Conservation (phyloP, 139 green algal genomes). For the Limnomonas spitsbergensis region DNA sequence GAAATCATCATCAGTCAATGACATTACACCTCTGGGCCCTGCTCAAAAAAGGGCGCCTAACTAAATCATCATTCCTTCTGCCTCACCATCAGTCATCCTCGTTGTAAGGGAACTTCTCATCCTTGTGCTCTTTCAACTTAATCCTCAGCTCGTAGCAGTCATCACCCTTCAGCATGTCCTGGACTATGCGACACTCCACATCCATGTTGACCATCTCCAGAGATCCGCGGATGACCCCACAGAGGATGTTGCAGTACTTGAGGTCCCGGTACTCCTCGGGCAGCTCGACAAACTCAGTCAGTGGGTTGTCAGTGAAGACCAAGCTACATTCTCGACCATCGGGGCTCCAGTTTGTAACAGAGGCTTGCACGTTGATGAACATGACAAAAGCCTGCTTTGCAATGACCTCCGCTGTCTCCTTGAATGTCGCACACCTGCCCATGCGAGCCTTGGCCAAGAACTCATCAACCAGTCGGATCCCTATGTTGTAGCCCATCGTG, state of each 20-base stretch:
- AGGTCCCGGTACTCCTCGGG: constrained; percentile 78
- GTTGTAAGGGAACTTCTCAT: constrained; percentile 89
- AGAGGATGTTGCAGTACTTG: constrained; percentile 88
- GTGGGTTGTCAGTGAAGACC: constrained; percentile 86
- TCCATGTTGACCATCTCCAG: constrained; percentile 70
- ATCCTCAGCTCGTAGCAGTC: constrained; percentile 84
- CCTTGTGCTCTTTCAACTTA: constrained; percentile 62
- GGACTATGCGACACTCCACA: constrained; percentile 71
- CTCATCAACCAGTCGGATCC: constrained; percentile 90
- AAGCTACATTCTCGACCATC: constrained; percentile 84
- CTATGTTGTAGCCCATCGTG: constrained; percentile 95
- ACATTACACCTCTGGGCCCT: no score
- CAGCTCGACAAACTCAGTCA: constrained; percentile 96
- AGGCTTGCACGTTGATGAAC: constrained; percentile 84
- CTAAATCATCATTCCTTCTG: no score
- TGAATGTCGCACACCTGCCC: constrained; percentile 69
- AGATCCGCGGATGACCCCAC: constrained; percentile 71
- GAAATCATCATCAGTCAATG: no score
- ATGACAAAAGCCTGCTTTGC: constrained; percentile 71
- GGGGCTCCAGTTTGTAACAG: constrained; percentile 78
- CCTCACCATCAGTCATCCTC: constrained; percentile 78
- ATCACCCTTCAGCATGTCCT: constrained; percentile 81
- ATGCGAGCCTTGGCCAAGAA: constrained; percentile 86
- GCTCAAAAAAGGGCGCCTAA: no score
- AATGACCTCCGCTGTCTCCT: constrained; percentile 76